Base-by-base conservation (phyloP, 805 yeast genomes). In the Yamadazyma sp. region DNA sequence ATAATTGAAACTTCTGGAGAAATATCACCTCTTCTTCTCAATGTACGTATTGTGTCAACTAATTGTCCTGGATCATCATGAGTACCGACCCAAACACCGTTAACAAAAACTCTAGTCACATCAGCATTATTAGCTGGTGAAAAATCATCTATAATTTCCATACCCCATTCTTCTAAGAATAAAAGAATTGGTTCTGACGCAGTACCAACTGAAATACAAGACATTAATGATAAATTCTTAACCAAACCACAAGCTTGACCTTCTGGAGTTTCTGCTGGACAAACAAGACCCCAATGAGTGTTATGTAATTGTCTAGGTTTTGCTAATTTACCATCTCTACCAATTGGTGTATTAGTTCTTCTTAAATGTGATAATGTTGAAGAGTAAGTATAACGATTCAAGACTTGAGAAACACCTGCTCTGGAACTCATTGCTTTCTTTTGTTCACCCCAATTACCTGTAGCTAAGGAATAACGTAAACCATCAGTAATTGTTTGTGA, bases 361-460 rank as follows among this genome's bases (percentile, higher is more conserved):
- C 99, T 82, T 68, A 93, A 82, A 73, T 93, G 99, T 38, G 98
- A 93, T 55, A 93, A 72, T 2, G 99, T 93, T n/a, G 98, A 93
- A 2, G 98, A 87, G 62, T 93, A 93, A 5, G 99, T 93, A 67
- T 93, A 93, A 69, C 99, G 80, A 63, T 93, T 93, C 64, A 93
- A 76, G 48, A 93, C 98, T 72, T 93, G 98, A 18, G 98, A 91
- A 30, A 94, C 99, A 77, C 99, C 99, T 5, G 98, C 99, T 62
- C 96, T 82, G 13, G 97, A 82, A 43, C 93, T 81, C 98, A 93
- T 93, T 10, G 98, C 97, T 63, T 93, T 93, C 81, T 89, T 91
- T 62, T 93, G 99, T 65, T 93, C 99, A 70, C 99, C 98, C 99
- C 99, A 93, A 70, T 93, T 93, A 74, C 99, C 99, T 11, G 99